phyloP scores from a whole-genome alignment of 805 yeast genomes.

The Peterozyma xylosa region DNA sequence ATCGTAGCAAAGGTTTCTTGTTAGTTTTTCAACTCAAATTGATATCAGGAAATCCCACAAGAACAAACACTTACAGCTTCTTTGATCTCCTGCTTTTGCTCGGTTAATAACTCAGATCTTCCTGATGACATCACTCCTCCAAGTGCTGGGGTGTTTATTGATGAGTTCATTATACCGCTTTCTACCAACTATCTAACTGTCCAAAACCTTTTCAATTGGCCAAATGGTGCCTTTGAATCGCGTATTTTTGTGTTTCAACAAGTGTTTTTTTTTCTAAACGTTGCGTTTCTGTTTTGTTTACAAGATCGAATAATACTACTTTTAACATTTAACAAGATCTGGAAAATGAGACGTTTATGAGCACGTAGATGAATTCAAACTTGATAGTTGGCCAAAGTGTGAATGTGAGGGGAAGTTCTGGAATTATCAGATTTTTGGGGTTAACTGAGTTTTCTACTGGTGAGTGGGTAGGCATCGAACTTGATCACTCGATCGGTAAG shows the following conservation, averaged over 20 bases:
- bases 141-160: too few relatives aligned
- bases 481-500: constrained; percentile 32
- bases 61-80: constrained; percentile 53
- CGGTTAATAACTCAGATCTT: constrained; percentile 60
- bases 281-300: too few relatives aligned
- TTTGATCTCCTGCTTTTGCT: constrained; percentile 83
- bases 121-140: constrained; percentile 1
- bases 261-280: too few relatives aligned
- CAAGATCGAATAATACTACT: too few relatives aligned
- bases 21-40: neutral
- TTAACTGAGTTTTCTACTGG: constrained; percentile 53
- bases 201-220: too few relatives aligned
- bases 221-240: too few relatives aligned
- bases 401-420: constrained; percentile 29
- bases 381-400: constrained; percentile 23
- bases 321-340: too few relatives aligned
- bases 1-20: neutral
- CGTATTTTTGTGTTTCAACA: too few relatives aligned
- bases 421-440: constrained; percentile 44
- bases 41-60: neutral
- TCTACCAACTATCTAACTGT: too few relatives aligned
- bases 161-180: too few relatives aligned
- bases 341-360: too few relatives aligned
- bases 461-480: constrained; percentile 43
- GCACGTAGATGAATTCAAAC: too few relatives aligned